These are phyloP conservation scores for Arthromyces matolae DNA, from an alignment of 768 basidiomycete genomes.

Conservation along the genomic window DNA sequence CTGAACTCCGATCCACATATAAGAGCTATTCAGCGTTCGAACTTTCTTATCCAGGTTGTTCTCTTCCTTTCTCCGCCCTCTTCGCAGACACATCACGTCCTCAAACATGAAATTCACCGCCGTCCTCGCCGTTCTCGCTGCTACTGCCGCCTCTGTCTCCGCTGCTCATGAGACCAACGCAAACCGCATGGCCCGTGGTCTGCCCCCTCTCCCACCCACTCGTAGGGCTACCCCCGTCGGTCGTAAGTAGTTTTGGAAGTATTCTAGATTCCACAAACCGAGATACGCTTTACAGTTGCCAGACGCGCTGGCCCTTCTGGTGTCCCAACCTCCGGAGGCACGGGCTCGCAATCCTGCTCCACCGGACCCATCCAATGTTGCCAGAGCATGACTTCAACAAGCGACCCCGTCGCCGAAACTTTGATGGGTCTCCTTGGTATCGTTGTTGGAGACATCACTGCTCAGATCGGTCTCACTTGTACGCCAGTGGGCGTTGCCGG, in stretches of 20 bases:
- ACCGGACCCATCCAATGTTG: slow-evolving; percentile 45
- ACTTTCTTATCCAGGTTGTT: slow-evolving; percentile 8
- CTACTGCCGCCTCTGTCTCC: slow-evolving; percentile 34
- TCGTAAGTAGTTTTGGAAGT: slow-evolving; percentile 22
- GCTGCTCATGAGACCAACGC: slow-evolving; percentile 46
- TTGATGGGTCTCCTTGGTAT: slow-evolving; percentile 32
- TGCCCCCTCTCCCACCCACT: slow-evolving; percentile 44
- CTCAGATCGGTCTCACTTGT: slow-evolving; percentile 35
- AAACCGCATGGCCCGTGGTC: slow-evolving; percentile 47
- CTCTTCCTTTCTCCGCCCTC: slow-evolving; percentile 4
- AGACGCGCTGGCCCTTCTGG: slow-evolving; percentile 33
- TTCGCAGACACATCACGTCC: slow-evolving; percentile 14
- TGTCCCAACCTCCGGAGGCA: slow-evolving; percentile 17
- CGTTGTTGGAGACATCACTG: slow-evolving; percentile 14
- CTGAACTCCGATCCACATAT: slow-evolving; percentile 10
- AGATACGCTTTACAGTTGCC: slow-evolving; percentile 28
- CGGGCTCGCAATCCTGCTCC: no score
- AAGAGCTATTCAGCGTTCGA: neutral
- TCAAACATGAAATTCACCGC: slow-evolving; percentile 39
- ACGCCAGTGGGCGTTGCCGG: slow-evolving; percentile 30
- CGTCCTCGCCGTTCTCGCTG: slow-evolving; percentile 35
- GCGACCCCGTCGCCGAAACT: slow-evolving; percentile 7
- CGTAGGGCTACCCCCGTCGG: slow-evolving; percentile 32
- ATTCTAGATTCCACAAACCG: neutral
- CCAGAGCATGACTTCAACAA: slow-evolving; percentile 25